Conservation (phyloP, 768 basidiomycete genomes). For the Mycena crocata region DNA sequence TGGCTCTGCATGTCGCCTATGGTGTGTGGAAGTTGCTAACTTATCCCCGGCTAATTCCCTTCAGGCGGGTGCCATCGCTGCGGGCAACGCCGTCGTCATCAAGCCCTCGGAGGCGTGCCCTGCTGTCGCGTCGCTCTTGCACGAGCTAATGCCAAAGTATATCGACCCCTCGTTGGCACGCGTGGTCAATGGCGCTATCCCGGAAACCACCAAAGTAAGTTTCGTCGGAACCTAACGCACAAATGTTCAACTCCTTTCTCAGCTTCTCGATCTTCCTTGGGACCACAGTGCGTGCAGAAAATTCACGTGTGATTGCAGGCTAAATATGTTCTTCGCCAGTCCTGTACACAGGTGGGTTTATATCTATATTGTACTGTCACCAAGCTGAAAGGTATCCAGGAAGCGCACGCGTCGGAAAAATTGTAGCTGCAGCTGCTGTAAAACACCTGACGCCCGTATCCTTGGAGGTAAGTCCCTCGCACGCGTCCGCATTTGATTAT, state of each 20-base stretch:
- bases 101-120: slow-evolving; percentile 84
- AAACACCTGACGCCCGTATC: slow-evolving; percentile 78
- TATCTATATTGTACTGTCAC: background rate
- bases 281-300: slow-evolving; percentile 55
- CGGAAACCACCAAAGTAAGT: slow-evolving; percentile 68
- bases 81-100: slow-evolving; percentile 76
- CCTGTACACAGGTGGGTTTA: slow-evolving; percentile 68
- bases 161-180: slow-evolving; percentile 74
- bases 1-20: slow-evolving; percentile 69
- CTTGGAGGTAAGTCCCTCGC: slow-evolving; percentile 48
- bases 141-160: slow-evolving; percentile 80
- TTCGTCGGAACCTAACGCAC: background rate
- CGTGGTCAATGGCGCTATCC: slow-evolving; percentile 75
- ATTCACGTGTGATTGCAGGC: background rate
- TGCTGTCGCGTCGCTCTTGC: slow-evolving; percentile 64
- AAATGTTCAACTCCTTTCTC: background rate
- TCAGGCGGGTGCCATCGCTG: slow-evolving; percentile 78
- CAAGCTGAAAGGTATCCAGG: slow-evolving; percentile 45
- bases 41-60: background rate
- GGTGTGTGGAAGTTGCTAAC: slow-evolving; percentile 48
- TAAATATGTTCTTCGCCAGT: slow-evolving; percentile 47
- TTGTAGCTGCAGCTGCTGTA: slow-evolving; percentile 81
- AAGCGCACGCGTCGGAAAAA: slow-evolving; percentile 67
- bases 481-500: background rate
- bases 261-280: slow-evolving; percentile 83